Percentiles rank a stretch among this genome's conserved stretches.
phyloP scores from a whole-genome alignment of 805 yeast genomes.

The Yamadazyma insecticola region DNA sequence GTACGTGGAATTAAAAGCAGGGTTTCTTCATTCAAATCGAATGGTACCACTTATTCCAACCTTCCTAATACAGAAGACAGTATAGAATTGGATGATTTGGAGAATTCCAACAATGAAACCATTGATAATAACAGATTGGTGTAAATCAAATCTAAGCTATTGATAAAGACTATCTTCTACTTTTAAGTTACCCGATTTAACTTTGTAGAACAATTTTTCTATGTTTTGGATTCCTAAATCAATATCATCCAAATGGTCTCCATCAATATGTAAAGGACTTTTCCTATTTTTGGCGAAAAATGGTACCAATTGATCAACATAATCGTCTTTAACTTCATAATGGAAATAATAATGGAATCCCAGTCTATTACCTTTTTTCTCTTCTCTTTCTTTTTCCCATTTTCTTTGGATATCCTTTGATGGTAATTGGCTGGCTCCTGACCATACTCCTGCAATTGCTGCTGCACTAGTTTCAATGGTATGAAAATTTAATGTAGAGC shows the following conservation, averaged over 20 bases:
- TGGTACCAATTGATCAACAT: slow-evolving; percentile 20
- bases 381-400: slow-evolving; percentile 27
- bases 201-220: slow-evolving; percentile 18
- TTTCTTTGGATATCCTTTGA: slow-evolving; percentile 30
- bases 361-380: slow-evolving; percentile 15
- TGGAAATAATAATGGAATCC: slow-evolving; percentile 32
- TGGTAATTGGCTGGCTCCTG: slow-evolving; percentile 36
- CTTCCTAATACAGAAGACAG: no score
- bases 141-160: slow-evolving; percentile 9
- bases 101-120: not conserved
- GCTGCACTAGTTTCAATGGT: slow-evolving; percentile 49
- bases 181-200: slow-evolving; percentile 17
- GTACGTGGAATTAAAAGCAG: slow-evolving; percentile 8
- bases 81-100: no score
- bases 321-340: slow-evolving; percentile 18
- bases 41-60: no score
- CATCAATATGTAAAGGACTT: slow-evolving; percentile 24
- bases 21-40: not conserved
- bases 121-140: not conserved
- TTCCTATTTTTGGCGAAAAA: slow-evolving; percentile 25
- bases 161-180: slow-evolving; percentile 14
- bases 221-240: slow-evolving; percentile 14
- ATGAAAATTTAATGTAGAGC: slow-evolving; percentile 44
- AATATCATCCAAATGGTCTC: slow-evolving; percentile 20
- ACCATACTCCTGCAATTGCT: slow-evolving; percentile 58